These are phyloP conservation scores for Amanita subjunquillea DNA, from an alignment of 768 basidiomycete genomes.

Conservation along the genomic window DNA sequence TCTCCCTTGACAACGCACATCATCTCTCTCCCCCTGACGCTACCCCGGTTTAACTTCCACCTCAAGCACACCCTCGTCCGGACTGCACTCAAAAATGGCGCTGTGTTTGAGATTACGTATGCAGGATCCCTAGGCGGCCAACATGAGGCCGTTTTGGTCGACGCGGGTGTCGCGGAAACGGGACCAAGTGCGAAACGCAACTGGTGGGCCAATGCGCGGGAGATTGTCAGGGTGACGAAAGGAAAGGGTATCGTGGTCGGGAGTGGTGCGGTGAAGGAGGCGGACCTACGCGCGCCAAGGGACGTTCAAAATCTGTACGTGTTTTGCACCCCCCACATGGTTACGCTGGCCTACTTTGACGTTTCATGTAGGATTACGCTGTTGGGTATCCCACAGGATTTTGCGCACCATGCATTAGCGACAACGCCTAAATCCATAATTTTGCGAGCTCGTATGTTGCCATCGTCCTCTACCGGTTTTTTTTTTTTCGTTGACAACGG, in stretches of 20 bases:
- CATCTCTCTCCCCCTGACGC: slow-evolving; percentile 68
- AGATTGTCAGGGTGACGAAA: slow-evolving; percentile 71
- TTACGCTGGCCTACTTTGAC: background rate
- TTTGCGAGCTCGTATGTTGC: slow-evolving; percentile 60
- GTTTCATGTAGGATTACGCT: slow-evolving; percentile 36
- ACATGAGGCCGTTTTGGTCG: slow-evolving; percentile 31
- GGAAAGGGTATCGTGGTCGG: slow-evolving; percentile 70
- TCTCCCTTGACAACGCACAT: slow-evolving; percentile 73
- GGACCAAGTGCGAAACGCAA: slow-evolving; percentile 56
- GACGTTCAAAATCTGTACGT: slow-evolving; percentile 73
- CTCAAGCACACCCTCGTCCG: slow-evolving; percentile 79
- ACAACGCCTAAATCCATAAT: slow-evolving; percentile 56
- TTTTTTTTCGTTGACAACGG: background rate
- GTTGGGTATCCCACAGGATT: slow-evolving; percentile 59
- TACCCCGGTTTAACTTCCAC: slow-evolving; percentile 69
- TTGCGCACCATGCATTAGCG: slow-evolving; percentile 52
- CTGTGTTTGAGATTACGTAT: slow-evolving; percentile 75
- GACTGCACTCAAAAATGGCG: slow-evolving; percentile 73
- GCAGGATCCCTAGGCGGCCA: slow-evolving; percentile 64
- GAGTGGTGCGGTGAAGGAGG: slow-evolving; percentile 50
- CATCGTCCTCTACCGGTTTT: background rate
- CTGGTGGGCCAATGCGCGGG: slow-evolving; percentile 77
- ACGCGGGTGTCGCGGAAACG: slow-evolving; percentile 40
- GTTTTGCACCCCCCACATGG: background rate
- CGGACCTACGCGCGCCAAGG: slow-evolving; percentile 57